phyloP scores from a whole-genome alignment of 495 filamentous ascomycete species.

The Arthonia radiata region DNA sequence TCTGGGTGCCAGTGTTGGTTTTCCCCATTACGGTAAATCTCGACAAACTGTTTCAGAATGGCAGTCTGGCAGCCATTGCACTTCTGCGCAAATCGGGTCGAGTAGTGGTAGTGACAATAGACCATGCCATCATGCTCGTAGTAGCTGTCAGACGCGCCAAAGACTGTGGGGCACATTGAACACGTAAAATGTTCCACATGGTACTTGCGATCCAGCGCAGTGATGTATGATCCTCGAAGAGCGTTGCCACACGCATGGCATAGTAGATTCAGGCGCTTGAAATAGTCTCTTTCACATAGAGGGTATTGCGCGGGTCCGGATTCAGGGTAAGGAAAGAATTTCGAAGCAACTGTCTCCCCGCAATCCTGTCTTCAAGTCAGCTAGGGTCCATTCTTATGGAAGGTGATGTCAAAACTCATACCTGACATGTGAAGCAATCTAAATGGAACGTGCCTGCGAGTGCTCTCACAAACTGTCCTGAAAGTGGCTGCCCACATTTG shows the following conservation, averaged over 20 bases:
- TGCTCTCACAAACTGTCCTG: conserved; percentile 88
- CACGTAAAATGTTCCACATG: conserved; percentile 99
- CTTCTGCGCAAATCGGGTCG: conserved; percentile 83
- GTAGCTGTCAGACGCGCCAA: conserved; percentile 93
- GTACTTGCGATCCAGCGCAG: conserved; percentile 89
- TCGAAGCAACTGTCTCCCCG: conserved; percentile 83
- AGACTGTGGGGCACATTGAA: conserved; percentile 87
- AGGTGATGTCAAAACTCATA: conserved; percentile 22
- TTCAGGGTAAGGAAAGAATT: conserved; percentile 92
- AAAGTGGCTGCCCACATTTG: conserved; percentile 66
- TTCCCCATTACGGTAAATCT: conserved; percentile 90
- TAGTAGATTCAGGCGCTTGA: conserved; percentile 69
- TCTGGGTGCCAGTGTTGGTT: conserved; percentile 99
- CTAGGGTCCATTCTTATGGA: not conserved
- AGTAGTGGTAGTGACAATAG: conserved; percentile 98
- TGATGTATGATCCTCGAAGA: conserved; percentile 92
- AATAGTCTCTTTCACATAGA: conserved; percentile 95
- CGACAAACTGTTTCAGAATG: conserved; percentile 98
- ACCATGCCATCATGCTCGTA: conserved; percentile 95
- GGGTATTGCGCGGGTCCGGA: conserved; percentile 78
- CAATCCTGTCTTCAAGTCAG: conserved; percentile 45
- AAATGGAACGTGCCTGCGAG: conserved; percentile 82
- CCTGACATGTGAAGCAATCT: conserved; percentile 92
- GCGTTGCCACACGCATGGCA: conserved; percentile 85
- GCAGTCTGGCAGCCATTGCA: conserved; percentile 93